phyloP scores from a whole-genome alignment of 1,284 basidiomycete species.

The Neonothopanus nambi region DNA sequence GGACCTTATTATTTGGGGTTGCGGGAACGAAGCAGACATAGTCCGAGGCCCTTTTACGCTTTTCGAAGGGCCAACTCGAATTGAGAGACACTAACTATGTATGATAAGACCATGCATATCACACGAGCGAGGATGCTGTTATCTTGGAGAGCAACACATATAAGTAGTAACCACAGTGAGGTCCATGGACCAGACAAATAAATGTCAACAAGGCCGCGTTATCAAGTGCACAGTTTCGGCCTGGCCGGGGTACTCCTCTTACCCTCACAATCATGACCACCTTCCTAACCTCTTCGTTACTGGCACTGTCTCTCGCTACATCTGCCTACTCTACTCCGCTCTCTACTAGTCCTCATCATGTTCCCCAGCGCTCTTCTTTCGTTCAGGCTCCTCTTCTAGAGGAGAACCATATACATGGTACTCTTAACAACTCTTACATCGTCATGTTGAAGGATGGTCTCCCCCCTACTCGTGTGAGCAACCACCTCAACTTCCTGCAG shows the following conservation, averaged over 20 bases:
- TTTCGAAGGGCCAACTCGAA: no score
- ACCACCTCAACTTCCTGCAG: conserved; percentile 75
- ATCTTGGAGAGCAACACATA: no score
- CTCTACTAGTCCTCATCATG: conserved; percentile 54
- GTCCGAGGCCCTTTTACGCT: no score
- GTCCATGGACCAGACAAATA: no score
- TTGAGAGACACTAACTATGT: no score
- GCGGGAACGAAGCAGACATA: no score
- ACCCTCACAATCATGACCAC: conserved; percentile 41
- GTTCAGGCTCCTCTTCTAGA: conserved; percentile 58
- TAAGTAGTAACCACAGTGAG: no score
- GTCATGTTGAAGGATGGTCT: conserved; percentile 79
- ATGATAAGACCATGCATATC: no score
- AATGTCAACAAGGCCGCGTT: no score
- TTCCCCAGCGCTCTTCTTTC: conserved; percentile 43
- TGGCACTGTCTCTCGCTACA: conserved; percentile 45
- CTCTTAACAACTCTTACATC: conserved; percentile 88
- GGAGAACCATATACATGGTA: conserved; percentile 63
- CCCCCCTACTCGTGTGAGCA: conserved; percentile 52
- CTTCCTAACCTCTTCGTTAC: conserved; percentile 31
- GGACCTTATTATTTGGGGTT: no score
- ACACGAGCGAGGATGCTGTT: no score
- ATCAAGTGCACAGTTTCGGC: background rate
- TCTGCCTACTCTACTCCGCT: conserved; percentile 56
- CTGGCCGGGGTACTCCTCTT: background rate